These are phyloP conservation scores for Allomyces macrogynus DNA, from an alignment of 192 early-diverging fungal species.

Conservation along the genomic window DNA sequence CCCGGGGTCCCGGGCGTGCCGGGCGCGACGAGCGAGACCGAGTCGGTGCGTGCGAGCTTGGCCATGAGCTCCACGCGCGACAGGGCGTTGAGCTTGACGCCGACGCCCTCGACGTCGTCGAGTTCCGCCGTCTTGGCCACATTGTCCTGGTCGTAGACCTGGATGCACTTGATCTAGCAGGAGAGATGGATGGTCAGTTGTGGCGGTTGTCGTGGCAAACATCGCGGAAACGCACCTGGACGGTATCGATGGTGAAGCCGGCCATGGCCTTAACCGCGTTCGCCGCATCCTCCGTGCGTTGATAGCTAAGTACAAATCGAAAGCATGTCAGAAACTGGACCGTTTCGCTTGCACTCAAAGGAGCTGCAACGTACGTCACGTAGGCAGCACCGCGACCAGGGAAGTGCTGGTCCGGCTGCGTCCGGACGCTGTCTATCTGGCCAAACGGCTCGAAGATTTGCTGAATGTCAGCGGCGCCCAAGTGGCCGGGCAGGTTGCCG, in stretches of 20 bases:
- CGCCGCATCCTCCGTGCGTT: no score
- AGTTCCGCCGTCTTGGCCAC: constrained; percentile 1
- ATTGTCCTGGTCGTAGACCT: constrained; percentile 2
- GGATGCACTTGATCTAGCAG: constrained; percentile 10
- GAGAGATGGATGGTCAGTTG: background rate
- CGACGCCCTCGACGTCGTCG: constrained; percentile 27
- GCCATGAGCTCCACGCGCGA: constrained; percentile 62
- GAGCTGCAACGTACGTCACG: constrained; percentile 6
- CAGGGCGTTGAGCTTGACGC: constrained; percentile 43
- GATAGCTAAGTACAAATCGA: background rate
- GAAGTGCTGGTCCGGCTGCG: no score
- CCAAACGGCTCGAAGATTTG: constrained; percentile 71
- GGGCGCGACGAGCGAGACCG: constrained; percentile 10
- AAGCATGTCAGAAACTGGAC: background rate
- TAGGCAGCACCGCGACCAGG: constrained; percentile 24
- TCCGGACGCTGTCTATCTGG: constrained; percentile 48
- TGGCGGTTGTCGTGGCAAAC: background rate
- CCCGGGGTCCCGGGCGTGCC: constrained; percentile 2
- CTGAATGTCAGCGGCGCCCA: constrained; percentile 47
- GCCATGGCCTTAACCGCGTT: no score
- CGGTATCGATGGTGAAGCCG: no score
- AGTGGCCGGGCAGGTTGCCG: constrained; percentile 20
- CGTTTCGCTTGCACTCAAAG: no score
- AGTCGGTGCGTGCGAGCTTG: constrained; percentile 37
- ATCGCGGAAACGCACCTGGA: no score